Evolutionary conservation across 768 basidiomycete genomes (phyloP), one percentile per base, ranked within the genome.

Genomic region (Pisolithus microcarpus): DNA sequence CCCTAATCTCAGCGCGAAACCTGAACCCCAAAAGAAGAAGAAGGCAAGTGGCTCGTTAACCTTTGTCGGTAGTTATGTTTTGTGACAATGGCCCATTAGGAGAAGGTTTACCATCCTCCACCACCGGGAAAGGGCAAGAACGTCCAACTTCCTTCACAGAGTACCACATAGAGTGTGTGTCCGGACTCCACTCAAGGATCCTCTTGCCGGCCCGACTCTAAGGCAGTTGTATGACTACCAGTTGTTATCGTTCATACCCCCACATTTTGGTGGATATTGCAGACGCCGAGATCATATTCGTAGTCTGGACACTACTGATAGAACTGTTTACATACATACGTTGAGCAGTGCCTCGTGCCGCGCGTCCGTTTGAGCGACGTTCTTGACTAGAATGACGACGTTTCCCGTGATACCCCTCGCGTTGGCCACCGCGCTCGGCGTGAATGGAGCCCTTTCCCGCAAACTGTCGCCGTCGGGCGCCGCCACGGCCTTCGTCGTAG

Each of bases 391-490:
- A 13, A 34, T 34, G 58, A 52, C 53, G 21, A 63, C 71, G 19
- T 51, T 77, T 16, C 70, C 71, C 24, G 28, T 68, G 43, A 40
- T 77, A 24, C 72, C 82, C 1, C 61, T 80, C 31, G 44, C 72
- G 23, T 49, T 83, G 16, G 78, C 87, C 0, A 58, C 74, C 1
- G 61, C 78, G 2, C 73, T 92, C 16, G 78, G 81, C 30, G 56
- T 72, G 0, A 87, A 91, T 70, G 93, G 93, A 4, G 70, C 78
- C 9, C 77, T 78, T 15, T 87, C 83, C 51, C 75, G 80, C 48
- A 92, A 90, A 0, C 74, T 97, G 9, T 88, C 88, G 1, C 75
- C 76, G 0, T 80, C 79, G 30, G 94, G 92, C 18, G 89, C 91
- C 1, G 50, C 78, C 5, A 81, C 87, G 0, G 93, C 91, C 4